Evolutionary conservation across 2,329 filamentous ascomycete genomes (phyloP).

Genomic region (Ophiocordyceps robertsii): DNA sequence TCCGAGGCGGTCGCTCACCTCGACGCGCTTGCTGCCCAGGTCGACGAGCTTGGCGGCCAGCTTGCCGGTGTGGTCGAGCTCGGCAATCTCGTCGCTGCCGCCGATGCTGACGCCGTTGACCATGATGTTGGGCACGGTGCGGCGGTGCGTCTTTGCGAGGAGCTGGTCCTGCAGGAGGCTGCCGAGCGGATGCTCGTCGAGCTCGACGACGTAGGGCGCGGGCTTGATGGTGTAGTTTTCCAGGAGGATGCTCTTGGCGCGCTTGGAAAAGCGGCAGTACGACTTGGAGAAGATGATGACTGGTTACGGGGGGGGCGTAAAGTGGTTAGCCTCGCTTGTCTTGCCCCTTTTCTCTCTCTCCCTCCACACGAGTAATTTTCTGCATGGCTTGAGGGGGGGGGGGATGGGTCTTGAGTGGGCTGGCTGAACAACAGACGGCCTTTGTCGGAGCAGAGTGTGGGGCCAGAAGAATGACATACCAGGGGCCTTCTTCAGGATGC

Average conservation of each 20-base stretch:
- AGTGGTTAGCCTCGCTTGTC: neutral
- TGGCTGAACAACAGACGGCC: too few species aligned
- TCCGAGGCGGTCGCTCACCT: slow-evolving; percentile 34
- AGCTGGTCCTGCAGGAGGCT: slow-evolving; percentile 58
- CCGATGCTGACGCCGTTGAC: slow-evolving; percentile 82
- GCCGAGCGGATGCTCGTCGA: slow-evolving; percentile 72
- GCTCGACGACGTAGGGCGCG: slow-evolving; percentile 74
- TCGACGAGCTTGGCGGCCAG: slow-evolving; percentile 59
- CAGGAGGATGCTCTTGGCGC: slow-evolving; percentile 74
- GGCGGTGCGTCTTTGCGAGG: slow-evolving; percentile 59
- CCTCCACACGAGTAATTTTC: too few species aligned
- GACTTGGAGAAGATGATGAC: slow-evolving; percentile 95
- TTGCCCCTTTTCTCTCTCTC: too few species aligned
- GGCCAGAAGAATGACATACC: slow-evolving; percentile 32
- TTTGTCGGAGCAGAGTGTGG: too few species aligned
- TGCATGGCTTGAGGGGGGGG: too few species aligned
- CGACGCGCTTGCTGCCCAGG: slow-evolving; percentile 55
- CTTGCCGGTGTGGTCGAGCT: slow-evolving; percentile 51
- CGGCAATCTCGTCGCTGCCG: slow-evolving; percentile 73
- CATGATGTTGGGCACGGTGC: slow-evolving; percentile 85
- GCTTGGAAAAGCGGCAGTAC: slow-evolving; percentile 77
- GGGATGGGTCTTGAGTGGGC: too few species aligned
- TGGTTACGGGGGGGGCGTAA: slow-evolving; percentile 18
- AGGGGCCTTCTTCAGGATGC: slow-evolving; percentile 71
- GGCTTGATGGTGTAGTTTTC: slow-evolving; percentile 76